Base-by-base conservation (phyloP, 805 yeast genomes). In the Ogataea philodendri region DNA sequence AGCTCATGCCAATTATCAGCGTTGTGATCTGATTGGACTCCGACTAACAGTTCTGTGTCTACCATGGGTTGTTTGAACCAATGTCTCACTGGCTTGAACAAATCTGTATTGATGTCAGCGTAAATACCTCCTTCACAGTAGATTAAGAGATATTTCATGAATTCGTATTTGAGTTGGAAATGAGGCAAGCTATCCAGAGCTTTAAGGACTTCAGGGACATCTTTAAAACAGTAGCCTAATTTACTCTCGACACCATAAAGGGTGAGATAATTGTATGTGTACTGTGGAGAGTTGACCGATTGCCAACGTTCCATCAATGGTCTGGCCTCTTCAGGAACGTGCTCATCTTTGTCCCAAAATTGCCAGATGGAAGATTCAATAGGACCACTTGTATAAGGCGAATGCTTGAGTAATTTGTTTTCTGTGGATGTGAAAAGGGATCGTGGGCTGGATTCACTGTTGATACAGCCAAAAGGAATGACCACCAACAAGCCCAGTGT, bases 81-180 rank as follows among this genome's bases (percentile, higher is more conserved):
- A 16, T 44, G 32, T 13, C 37, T 36, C 9, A 52, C 13, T 4
- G 77, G 76, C 40, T 65, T 74, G 41, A 68, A 60, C 4, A 73
- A 66, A 35, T 53, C 58, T 0, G 78, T 71, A 46, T 76, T 80
- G 15, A 70, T 66, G 44, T 76, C 81, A 3, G 76, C 66, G 45
- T 73, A 74, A 3, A 71, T 69, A 5, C 82, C 82, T 25, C 82
- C 82, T 26, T 59, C 54, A 3, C 74, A 64, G 36, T 48, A 72
- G 5, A 74, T 41, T 10, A 72, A 59, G 32, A 74, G 57, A 46
- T 74, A 76, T 32, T 76, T 58, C 53, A 72, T 67, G 44, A 74
- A 74, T 48, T 76, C 80, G 61, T 66, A 67, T 40, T 57, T 53
- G 38, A 69, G 52, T 15, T 68, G 59, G n/a, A 58, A 63, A 49